Evolutionary conservation across 306 rosid genomes (phyloP).

Genomic region (Cicer pinnatifidum): DNA sequence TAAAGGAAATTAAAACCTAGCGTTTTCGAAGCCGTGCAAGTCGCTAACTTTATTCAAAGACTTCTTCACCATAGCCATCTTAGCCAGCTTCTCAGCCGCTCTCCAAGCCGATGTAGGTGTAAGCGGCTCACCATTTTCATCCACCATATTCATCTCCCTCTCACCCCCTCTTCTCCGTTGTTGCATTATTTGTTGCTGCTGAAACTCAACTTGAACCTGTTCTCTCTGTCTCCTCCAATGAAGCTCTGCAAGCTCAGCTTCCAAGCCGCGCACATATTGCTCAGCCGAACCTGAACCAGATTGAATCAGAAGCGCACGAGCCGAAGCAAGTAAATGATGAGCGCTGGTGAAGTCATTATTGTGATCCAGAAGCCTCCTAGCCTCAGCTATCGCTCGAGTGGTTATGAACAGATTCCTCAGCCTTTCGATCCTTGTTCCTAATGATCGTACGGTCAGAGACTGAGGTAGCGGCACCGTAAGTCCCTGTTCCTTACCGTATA

Average conservation of each 20-base stretch:
- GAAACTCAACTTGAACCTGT: conserved; percentile 46
- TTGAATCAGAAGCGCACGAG: conserved; percentile 65
- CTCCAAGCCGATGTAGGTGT: conserved; percentile 89
- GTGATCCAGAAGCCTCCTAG: conserved; percentile 58
- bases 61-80: conserved; percentile 73
- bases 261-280: conserved; percentile 60
- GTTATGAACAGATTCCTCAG: conserved; percentile 62
- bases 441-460: conserved; percentile 38
- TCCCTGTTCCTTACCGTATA: conserved; percentile 65
- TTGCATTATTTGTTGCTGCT: conserved; percentile 50
- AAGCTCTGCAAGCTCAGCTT: conserved; percentile 73
- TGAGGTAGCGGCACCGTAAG: conserved; percentile 57
- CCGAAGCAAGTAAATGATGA: conserved; percentile 70
- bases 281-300: conserved; percentile 49
- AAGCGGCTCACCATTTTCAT: conserved; percentile 80
- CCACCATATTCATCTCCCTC: conserved; percentile 44
- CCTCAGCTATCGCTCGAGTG: conserved; percentile 79
- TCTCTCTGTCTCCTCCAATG: conserved; percentile 66
- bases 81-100: conserved; percentile 87
- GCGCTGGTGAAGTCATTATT: conserved; percentile 60
- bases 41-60: conserved; percentile 76
- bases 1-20: conserved; percentile 64
- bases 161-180: conserved; percentile 59
- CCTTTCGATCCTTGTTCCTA: conserved; percentile 50
- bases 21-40: conserved; percentile 90